Evolutionary conservation across 768 basidiomycete species (phyloP).

Genomic region (Lactarius evosmus): DNA sequence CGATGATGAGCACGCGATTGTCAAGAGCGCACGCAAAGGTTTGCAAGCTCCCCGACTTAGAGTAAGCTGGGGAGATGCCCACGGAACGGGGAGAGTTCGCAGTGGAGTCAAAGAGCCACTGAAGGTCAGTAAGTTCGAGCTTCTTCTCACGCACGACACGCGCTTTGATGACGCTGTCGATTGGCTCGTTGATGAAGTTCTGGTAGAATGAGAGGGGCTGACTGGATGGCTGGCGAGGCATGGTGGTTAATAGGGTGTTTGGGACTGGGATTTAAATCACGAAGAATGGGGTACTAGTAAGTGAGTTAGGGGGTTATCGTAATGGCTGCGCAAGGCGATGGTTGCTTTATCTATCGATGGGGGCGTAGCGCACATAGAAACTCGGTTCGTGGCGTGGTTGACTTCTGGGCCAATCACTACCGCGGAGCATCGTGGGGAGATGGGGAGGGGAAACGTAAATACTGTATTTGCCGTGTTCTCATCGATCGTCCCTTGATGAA

Average conservation of each 20-base stretch:
- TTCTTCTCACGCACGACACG: slow-evolving; percentile 28
- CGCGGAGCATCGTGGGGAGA: neutral
- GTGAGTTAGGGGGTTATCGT: neutral
- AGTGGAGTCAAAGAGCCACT: slow-evolving; percentile 22
- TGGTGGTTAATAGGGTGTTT: neutral
- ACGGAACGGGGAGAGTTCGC: slow-evolving; percentile 34
- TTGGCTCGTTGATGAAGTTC: slow-evolving; percentile 31
- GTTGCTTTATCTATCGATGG: slow-evolving; percentile 3
- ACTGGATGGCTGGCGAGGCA: neutral
- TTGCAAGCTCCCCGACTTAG: slow-evolving; percentile 40
- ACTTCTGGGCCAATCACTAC: neutral
- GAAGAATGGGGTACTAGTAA: neutral
- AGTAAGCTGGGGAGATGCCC: slow-evolving; percentile 53
- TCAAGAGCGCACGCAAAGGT: slow-evolving; percentile 47
- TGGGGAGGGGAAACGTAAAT: neutral
- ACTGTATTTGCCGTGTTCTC: neutral
- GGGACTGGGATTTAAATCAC: neutral
- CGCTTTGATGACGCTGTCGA: slow-evolving; percentile 27
- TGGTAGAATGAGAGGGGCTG: slow-evolving; percentile 23
- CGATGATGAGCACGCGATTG: slow-evolving; percentile 29
- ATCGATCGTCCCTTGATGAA: neutral
- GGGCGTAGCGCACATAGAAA: neutral
- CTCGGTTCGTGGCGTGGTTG: neutral
- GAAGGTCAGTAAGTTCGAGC: slow-evolving; percentile 26
- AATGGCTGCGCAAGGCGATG: neutral